Conservation (phyloP, 768 basidiomycete genomes). For the Myochromella boudieri region DNA sequence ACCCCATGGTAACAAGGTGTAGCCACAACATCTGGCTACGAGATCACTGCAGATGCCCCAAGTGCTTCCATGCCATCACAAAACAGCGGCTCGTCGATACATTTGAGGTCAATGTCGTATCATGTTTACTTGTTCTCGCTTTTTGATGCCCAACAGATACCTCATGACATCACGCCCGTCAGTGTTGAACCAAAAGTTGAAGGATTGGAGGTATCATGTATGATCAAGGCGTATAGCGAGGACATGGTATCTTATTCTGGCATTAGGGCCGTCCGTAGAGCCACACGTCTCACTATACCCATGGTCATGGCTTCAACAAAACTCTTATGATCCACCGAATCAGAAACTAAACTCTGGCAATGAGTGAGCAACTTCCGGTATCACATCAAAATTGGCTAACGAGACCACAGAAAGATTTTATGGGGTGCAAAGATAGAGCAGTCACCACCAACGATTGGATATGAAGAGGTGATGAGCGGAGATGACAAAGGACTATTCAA, state of each 20-base stretch:
- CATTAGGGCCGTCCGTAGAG: slow-evolving; percentile 53
- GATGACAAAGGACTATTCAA: slow-evolving; percentile 69
- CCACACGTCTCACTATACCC: slow-evolving; percentile 84
- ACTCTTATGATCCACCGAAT: slow-evolving; percentile 78
- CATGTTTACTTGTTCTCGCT: slow-evolving; percentile 2
- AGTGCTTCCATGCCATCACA: slow-evolving; percentile 84
- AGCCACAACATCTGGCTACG: slow-evolving; percentile 92
- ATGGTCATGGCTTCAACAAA: slow-evolving; percentile 77
- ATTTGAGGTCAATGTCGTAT: slow-evolving; percentile 56
- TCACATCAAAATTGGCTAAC: neutral
- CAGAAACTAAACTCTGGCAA: slow-evolving; percentile 22
- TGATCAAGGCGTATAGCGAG: slow-evolving; percentile 22
- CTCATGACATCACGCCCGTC: slow-evolving; percentile 66
- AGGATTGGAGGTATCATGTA: slow-evolving; percentile 78
- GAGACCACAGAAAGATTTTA: slow-evolving; percentile 53
- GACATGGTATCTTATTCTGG: neutral
- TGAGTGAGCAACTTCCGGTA: slow-evolving; percentile 41
- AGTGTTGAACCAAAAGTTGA: slow-evolving; percentile 52
- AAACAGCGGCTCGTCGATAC: slow-evolving; percentile 91
- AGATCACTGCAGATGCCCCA: slow-evolving; percentile 88
- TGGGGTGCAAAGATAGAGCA: slow-evolving; percentile 82
- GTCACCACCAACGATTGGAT: slow-evolving; percentile 72
- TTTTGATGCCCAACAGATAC: slow-evolving; percentile 54
- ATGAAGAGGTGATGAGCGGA: slow-evolving; percentile 69
- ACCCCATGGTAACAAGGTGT: slow-evolving; percentile 6